Evolutionary conservation across 2,329 filamentous ascomycete genomes (phyloP).

Genomic region (Scorias spongiosa): DNA sequence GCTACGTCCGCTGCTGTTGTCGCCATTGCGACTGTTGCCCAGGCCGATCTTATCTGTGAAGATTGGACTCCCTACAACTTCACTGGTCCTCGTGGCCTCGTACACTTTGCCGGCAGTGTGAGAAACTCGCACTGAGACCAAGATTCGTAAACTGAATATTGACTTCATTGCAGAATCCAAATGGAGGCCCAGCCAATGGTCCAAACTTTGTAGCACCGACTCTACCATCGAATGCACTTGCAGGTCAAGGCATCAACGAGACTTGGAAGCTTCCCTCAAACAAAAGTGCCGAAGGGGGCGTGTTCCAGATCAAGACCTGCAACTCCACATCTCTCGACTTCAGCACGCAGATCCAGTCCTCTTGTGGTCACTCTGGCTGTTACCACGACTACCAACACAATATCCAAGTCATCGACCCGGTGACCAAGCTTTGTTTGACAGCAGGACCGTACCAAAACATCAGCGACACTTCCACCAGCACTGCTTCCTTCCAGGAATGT

Average conservation of each 20-base stretch:
- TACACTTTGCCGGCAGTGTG: not conserved
- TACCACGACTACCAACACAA: not conserved
- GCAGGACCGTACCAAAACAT: not conserved
- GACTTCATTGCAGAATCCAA: not conserved
- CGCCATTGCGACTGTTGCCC: not conserved
- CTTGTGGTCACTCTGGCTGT: not conserved
- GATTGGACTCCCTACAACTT: not conserved
- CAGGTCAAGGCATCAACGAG: not conserved
- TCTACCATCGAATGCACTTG: not conserved
- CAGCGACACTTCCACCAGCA: not conserved
- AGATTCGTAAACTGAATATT: not conserved
- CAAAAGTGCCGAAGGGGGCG: not conserved
- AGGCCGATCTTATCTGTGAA: not conserved
- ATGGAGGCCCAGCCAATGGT: not conserved
- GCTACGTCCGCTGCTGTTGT: not conserved
- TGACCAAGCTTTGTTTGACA: not conserved
- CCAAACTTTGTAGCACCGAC: not conserved
- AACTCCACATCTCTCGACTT: not conserved
- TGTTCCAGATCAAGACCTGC: not conserved
- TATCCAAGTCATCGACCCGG: not conserved
- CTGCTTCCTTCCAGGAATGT: not conserved
- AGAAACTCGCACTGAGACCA: not conserved
- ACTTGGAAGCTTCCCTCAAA: not conserved
- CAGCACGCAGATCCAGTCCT: not conserved
- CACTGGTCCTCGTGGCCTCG: not conserved